Evolutionary conservation across 2,329 filamentous ascomycete species (phyloP).

Genomic region (Knufia fluminis): DNA sequence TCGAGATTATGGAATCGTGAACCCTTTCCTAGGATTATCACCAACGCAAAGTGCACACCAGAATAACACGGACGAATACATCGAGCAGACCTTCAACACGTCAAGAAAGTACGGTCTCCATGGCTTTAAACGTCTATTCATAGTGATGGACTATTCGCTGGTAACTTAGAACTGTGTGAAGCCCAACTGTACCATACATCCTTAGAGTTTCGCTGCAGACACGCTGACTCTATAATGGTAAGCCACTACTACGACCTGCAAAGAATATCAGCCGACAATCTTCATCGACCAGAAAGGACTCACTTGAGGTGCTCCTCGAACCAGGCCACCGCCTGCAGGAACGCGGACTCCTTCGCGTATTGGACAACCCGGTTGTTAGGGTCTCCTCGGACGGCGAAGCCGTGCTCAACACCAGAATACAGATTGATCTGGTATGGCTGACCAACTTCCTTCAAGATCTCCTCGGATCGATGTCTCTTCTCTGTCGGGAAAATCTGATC

Average conservation of each 20-base stretch:
- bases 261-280: neutral
- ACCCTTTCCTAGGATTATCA: neutral
- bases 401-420: constrained; percentile 62
- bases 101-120: no score
- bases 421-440: constrained; percentile 68
- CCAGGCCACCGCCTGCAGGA: constrained; percentile 67
- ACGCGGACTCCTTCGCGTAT: constrained; percentile 74
- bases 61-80: no score
- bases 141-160: no score
- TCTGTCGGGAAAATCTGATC: constrained; percentile 57
- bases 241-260: constrained; percentile 1
- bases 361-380: constrained; percentile 46
- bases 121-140: no score
- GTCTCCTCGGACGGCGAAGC: constrained; percentile 65
- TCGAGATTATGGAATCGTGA: neutral
- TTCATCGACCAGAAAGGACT: neutral
- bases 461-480: constrained; percentile 56
- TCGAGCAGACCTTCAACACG: no score
- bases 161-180: no score
- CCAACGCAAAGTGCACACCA: no score
- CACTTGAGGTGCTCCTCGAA: constrained; percentile 50
- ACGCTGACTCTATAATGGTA: neutral
- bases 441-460: constrained; percentile 48
- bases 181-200: no score
- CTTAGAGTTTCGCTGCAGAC: neutral